phyloP scores from a whole-genome alignment of 2,329 filamentous ascomycete species.

The Ceratocystis eucalypticola region DNA sequence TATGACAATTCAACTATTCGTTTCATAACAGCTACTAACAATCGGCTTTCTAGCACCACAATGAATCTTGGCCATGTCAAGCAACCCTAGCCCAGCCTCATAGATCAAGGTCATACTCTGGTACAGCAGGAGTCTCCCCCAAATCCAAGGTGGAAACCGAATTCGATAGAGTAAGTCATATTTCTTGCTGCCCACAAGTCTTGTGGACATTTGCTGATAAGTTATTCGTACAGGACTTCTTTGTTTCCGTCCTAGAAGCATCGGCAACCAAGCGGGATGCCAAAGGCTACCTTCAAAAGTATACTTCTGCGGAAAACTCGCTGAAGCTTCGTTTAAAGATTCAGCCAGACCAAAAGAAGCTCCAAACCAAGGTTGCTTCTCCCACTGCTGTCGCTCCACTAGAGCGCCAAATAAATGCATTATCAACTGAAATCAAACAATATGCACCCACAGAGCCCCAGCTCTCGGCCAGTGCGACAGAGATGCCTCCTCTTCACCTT shows the following conservation, averaged over 20 bases:
- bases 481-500: constrained; percentile 39
- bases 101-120: constrained; percentile 10
- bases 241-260: constrained; percentile 73
- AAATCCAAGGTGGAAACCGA: constrained; percentile 18
- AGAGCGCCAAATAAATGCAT: neutral
- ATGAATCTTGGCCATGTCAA: neutral
- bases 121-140: constrained; percentile 15
- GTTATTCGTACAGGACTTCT: constrained; percentile 50
- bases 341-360: constrained; percentile 5
- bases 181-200: neutral
- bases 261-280: constrained; percentile 88
- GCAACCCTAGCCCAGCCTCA: neutral
- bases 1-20: neutral
- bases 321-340: constrained; percentile 5
- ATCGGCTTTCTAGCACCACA: neutral
- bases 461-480: neutral
- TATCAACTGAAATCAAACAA: neutral
- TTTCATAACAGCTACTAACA: neutral
- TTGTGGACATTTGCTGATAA: neutral
- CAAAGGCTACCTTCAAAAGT: constrained; percentile 79
- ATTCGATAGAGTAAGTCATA: constrained; percentile 17
- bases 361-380: constrained; percentile 19
- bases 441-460: constrained; percentile 20
- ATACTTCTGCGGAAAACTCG: constrained; percentile 32
- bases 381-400: neutral